A percentile compares a stretch with the other conserved stretches of the same genome.
Evolutionary conservation across 306 rosid species (phyloP).

Genomic region (Dalbergia cochinchinensis): DNA sequence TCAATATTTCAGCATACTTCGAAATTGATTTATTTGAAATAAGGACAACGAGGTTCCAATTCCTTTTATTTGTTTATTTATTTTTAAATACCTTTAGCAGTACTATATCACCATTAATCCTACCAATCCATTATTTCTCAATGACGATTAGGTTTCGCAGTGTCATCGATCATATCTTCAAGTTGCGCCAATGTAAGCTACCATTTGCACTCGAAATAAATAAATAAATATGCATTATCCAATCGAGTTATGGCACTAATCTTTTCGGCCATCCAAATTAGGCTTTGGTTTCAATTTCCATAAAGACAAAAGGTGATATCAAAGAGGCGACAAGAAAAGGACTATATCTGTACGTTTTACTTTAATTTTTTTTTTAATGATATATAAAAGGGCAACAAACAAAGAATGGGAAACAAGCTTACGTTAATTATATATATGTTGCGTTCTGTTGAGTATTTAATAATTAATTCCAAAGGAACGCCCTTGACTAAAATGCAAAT

Average conservation of each 20-base stretch:
- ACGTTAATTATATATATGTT: conserved; percentile 11
- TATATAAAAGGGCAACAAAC: conserved; percentile 2
- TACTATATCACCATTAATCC: background rate
- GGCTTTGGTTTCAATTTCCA: background rate
- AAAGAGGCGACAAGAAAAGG: conserved; percentile 38
- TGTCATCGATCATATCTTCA: background rate
- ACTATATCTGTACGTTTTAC: conserved; percentile 2
- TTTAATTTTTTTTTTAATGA: background rate
- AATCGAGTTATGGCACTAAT: conserved; percentile 15
- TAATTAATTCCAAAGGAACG: background rate
- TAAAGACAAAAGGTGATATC: conserved; percentile 35
- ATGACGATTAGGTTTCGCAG: background rate
- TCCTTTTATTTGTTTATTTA: background rate
- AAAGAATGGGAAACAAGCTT: conserved; percentile 14
- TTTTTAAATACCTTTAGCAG: no score
- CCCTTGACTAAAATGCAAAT: no score
- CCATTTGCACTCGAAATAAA: conserved; percentile 6
- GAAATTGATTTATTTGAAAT: background rate
- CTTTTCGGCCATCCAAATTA: conserved; percentile 20
- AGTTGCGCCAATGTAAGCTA: background rate
- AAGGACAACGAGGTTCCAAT: background rate
- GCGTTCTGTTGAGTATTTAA: background rate
- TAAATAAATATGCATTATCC: conserved; percentile 6
- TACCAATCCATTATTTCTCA: background rate
- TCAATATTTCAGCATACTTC: background rate